Percentiles rank a stretch among this genome's conserved stretches.
Evolutionary conservation across 163 green algal genomes (phyloP).

Genomic region (Coccomyxa subellipsoidea): DNA sequence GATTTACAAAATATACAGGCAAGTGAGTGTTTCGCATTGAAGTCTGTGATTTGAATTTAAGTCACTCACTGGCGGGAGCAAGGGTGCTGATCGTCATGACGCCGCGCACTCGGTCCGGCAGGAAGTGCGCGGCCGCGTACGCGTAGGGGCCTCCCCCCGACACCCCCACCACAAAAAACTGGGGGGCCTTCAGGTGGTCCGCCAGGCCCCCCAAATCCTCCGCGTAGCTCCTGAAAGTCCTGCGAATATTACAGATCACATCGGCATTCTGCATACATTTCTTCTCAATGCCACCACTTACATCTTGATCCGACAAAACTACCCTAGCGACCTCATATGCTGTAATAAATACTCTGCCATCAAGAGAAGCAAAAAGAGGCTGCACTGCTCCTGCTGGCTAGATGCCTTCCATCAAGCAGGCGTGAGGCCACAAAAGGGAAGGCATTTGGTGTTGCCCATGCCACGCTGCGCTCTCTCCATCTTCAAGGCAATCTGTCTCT

Average conservation of each 20-base stretch:
- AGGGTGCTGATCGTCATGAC: slow-evolving; percentile 20
- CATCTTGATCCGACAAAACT: neutral
- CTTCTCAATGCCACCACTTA: neutral
- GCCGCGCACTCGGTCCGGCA: slow-evolving; percentile 10
- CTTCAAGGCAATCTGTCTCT: too few species aligned
- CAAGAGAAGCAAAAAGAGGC: neutral
- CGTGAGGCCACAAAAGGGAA: too few species aligned
- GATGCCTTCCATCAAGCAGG: too few species aligned
- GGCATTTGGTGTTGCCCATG: too few species aligned
- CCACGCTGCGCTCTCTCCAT: too few species aligned
- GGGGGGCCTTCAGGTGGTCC: neutral
- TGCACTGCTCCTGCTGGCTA: too few species aligned
- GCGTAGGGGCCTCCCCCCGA: slow-evolving; percentile 23
- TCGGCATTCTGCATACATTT: neutral
- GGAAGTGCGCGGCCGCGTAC: neutral
- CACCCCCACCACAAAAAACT: slow-evolving; percentile 24
- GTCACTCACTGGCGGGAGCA: neutral
- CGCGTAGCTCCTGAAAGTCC: neutral
- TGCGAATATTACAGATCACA: neutral
- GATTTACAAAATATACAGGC: too few species aligned
- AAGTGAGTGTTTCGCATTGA: too few species aligned
- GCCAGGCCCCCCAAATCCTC: slow-evolving; percentile 1
- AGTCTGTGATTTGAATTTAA: too few species aligned
- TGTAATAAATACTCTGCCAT: neutral
- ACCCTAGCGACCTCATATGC: neutral